These are phyloP conservation scores for Stachybotrys chlorohalonatus DNA, from an alignment of 2,329 filamentous ascomycete genomes.

Conservation along the genomic window DNA sequence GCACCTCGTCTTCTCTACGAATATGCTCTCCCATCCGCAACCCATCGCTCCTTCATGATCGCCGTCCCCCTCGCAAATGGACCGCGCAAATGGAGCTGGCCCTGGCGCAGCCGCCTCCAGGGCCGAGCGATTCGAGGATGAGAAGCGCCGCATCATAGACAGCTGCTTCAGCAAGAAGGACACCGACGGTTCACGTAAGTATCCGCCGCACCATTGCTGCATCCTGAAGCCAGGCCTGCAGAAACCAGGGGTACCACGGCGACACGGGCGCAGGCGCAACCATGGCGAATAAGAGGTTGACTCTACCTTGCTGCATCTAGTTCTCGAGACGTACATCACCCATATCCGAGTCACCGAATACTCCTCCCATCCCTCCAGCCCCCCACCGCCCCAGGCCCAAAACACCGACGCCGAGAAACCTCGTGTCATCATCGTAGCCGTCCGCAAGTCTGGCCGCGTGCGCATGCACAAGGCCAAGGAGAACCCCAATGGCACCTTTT, in stretches of 20 bases:
- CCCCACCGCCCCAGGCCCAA: slow-evolving; percentile 71
- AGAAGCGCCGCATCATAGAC: slow-evolving; percentile 88
- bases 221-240: background rate
- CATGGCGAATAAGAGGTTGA: background rate
- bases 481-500: slow-evolving; percentile 88
- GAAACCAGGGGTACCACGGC: background rate
- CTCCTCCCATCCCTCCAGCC: slow-evolving; percentile 69
- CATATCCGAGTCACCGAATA: slow-evolving; percentile 90
- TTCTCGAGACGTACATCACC: slow-evolving; percentile 86
- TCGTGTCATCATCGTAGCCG: slow-evolving; percentile 85
- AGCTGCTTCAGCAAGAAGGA: slow-evolving; percentile 92
- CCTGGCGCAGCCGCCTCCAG: slow-evolving; percentile 23
- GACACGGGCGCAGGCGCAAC: background rate
- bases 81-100: slow-evolving; percentile 28
- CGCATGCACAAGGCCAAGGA: slow-evolving; percentile 96
- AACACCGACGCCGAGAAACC: slow-evolving; percentile 70
- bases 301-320: slow-evolving; percentile 9
- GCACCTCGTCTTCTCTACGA: slow-evolving; percentile 8
- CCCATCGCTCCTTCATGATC: slow-evolving; percentile 14
- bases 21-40: slow-evolving; percentile 17
- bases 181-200: slow-evolving; percentile 71
- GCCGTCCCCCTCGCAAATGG: slow-evolving; percentile 18
- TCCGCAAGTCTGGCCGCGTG: slow-evolving; percentile 84
- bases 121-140: slow-evolving; percentile 90
- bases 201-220: background rate